phyloP scores from a whole-genome alignment of 208 protist species.

The Blastocrithidia nonstop region DNA sequence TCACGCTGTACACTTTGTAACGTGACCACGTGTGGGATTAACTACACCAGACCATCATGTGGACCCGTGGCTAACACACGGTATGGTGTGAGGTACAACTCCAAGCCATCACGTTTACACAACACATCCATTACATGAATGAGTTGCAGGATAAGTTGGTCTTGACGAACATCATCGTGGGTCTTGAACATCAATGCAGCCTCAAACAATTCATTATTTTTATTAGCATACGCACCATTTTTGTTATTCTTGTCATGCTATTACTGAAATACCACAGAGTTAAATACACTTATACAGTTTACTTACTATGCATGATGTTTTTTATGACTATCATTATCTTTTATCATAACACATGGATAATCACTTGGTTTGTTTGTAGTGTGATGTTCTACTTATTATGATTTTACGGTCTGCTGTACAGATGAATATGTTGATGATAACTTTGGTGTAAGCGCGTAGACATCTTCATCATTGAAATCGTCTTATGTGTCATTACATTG shows the following conservation, averaged over 20 bases:
- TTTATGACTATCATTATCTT: background rate
- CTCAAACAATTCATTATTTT: background rate
- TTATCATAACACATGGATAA: background rate
- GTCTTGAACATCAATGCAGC: slow-evolving; percentile 84
- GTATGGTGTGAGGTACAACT: slow-evolving; percentile 90
- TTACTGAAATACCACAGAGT: background rate
- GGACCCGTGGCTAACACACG: slow-evolving; percentile 74
- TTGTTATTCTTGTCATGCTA: background rate
- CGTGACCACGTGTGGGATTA: slow-evolving; percentile 73
- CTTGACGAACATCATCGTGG: slow-evolving; percentile 94
- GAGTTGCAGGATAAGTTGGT: slow-evolving; percentile 93
- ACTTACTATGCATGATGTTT: too few species aligned
- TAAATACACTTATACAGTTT: background rate
- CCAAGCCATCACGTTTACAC: slow-evolving; percentile 85
- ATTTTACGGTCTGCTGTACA: too few species aligned
- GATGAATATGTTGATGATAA: too few species aligned
- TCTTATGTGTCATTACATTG: background rate
- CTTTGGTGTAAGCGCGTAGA: too few species aligned
- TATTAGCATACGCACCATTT: too few species aligned
- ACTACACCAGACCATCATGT: slow-evolving; percentile 65
- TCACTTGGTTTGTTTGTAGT: too few species aligned
- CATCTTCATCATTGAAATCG: background rate
- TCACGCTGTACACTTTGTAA: slow-evolving; percentile 66
- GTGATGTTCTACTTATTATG: too few species aligned
- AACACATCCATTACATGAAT: slow-evolving; percentile 84